These are phyloP conservation scores for Micractinium sp. DNA, from an alignment of 139 green algal genomes.

Conservation along the genomic window DNA sequence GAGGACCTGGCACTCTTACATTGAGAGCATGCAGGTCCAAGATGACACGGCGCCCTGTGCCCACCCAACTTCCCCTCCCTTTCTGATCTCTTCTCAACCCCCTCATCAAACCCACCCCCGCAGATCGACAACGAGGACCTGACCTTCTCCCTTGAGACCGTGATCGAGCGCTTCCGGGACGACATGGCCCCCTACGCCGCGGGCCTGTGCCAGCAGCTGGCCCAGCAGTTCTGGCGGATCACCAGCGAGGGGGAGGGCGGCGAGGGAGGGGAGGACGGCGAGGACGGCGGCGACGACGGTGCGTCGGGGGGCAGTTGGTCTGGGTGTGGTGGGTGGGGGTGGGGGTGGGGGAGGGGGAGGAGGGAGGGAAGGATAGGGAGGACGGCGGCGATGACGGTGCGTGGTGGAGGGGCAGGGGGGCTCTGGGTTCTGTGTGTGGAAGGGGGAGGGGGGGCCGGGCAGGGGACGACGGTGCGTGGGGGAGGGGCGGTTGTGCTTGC, in stretches of 20 bases:
- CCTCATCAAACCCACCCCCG: background rate
- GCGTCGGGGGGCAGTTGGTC: background rate
- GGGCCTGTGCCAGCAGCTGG: slow-evolving; percentile 81
- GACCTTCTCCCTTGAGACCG: slow-evolving; percentile 92
- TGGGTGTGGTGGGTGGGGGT: too few relatives aligned
- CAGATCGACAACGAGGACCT: slow-evolving; percentile 93
- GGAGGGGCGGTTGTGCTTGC: too few relatives aligned
- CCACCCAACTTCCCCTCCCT: too few relatives aligned
- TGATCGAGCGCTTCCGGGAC: slow-evolving; percentile 95
- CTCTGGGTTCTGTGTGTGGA: too few relatives aligned
- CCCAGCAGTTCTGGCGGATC: slow-evolving; percentile 72
- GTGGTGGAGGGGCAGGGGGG: background rate
- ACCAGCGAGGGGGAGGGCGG: slow-evolving; percentile 40
- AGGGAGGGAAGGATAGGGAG: background rate
- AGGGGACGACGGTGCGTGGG: too few relatives aligned
- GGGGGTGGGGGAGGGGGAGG: background rate
- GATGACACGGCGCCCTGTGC: background rate
- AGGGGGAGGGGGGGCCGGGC: too few relatives aligned
- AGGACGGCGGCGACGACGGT: slow-evolving; percentile 10
- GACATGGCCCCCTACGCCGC: slow-evolving; percentile 93
- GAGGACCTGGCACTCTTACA: too few relatives aligned
- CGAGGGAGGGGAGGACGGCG: slow-evolving; percentile 69
- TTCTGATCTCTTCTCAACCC: too few relatives aligned
- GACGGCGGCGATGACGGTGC: background rate
- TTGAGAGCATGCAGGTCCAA: too few relatives aligned